A percentile compares a stretch with the other conserved stretches of the same genome.
Evolutionary conservation across 768 basidiomycete genomes (phyloP).

Genomic region (Tephrocybe rancida): DNA sequence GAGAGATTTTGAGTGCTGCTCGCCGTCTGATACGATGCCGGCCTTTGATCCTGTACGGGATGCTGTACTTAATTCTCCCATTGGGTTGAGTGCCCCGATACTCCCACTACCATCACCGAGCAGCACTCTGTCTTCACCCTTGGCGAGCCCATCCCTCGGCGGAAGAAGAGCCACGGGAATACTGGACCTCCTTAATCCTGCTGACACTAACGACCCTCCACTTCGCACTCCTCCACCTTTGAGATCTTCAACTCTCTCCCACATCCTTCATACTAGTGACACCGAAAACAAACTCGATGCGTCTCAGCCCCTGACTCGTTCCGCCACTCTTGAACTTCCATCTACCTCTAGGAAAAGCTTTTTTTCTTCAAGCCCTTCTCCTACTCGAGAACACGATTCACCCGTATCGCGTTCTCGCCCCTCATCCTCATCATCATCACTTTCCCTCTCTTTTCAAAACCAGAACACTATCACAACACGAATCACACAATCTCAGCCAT

Average conservation of each 20-base stretch:
- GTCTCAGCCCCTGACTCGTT: constrained; percentile 31
- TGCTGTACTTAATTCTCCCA: constrained; percentile 80
- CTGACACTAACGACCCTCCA: constrained; percentile 38
- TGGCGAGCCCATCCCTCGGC: constrained; percentile 48
- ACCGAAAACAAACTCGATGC: constrained; percentile 33
- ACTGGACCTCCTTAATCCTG: constrained; percentile 74
- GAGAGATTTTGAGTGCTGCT: constrained; percentile 15
- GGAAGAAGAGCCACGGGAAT: constrained; percentile 75
- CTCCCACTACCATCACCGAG: constrained; percentile 25
- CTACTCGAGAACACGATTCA: constrained; percentile 29
- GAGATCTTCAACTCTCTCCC: constrained; percentile 47
- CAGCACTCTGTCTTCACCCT: constrained; percentile 33
- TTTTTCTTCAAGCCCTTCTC: constrained; percentile 26
- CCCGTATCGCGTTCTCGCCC: constrained; percentile 32
- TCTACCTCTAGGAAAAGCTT: constrained; percentile 20
- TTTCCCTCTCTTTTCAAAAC: constrained; percentile 19
- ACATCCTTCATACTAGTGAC: constrained; percentile 36
- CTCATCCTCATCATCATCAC: constrained; percentile 39
- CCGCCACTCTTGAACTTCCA: constrained; percentile 15
- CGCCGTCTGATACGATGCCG: constrained; percentile 48
- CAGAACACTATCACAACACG: constrained; percentile 14
- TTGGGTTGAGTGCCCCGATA: constrained; percentile 42
- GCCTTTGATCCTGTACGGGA: constrained; percentile 87
- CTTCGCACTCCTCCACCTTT: constrained; percentile 31
- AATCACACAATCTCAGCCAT: constrained; percentile 26